Percentiles rank a stretch among this genome's conserved stretches.
Conservation (phyloP, 768 basidiomycete genomes). For the Boletus insuetus region DNA sequence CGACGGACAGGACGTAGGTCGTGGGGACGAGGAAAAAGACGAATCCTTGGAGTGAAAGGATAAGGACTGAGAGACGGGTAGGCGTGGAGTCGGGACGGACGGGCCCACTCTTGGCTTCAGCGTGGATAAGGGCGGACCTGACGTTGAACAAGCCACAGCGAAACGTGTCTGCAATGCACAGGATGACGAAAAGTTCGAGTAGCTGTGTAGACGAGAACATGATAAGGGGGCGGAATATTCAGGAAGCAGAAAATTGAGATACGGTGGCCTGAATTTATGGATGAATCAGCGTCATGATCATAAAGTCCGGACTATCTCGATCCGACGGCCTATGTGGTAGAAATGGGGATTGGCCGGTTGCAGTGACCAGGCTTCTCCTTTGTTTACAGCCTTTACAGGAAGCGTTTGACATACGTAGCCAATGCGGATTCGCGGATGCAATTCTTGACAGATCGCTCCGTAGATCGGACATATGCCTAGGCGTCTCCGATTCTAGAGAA, state of each 20-base stretch:
- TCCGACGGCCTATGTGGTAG: background rate
- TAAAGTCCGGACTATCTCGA: no score
- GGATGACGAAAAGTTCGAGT: conserved; percentile 1
- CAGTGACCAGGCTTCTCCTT: no score
- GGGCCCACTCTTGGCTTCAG: conserved; percentile 4
- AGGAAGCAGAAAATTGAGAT: no score
- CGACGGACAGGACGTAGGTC: background rate
- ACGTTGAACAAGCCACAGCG: background rate
- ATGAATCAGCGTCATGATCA: no score
- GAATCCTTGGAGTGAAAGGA: background rate
- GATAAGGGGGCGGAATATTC: no score
- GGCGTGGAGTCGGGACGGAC: conserved; percentile 5
- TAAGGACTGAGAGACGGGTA: background rate
- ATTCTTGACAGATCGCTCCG: no score
- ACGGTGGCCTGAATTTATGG: no score
- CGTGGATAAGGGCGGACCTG: background rate
- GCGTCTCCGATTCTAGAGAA: no score
- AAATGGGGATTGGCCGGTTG: background rate
- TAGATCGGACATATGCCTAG: no score
- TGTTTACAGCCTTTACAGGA: no score
- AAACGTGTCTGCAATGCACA: background rate
- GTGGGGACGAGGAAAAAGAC: background rate
- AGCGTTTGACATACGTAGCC: no score
- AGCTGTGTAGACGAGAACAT: background rate
- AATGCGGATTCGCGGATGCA: no score